These are phyloP conservation scores for Fagopyrum tataricum DNA, from an alignment of 148 eudicot species.

Conservation along the genomic window DNA sequence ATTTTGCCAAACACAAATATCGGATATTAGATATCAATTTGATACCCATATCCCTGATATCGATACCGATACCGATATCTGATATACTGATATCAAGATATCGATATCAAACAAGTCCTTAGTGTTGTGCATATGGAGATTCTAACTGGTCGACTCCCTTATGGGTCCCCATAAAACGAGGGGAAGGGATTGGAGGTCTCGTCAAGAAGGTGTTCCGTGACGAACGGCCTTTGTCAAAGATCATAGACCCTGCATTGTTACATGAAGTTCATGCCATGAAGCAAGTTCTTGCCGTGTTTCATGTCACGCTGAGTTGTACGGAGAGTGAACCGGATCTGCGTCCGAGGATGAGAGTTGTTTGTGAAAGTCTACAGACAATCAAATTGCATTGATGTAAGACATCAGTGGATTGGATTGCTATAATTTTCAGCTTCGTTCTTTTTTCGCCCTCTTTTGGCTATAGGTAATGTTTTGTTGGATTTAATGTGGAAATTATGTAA, in stretches of 20 bases:
- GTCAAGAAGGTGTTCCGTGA: constrained; percentile 72
- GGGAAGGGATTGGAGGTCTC: constrained; percentile 44
- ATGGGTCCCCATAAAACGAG: constrained; percentile 40
- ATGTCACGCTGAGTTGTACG: constrained; percentile 73
- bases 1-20: too few relatives aligned
- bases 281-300: constrained; percentile 80
- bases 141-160: constrained; percentile 55
- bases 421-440: neutral
- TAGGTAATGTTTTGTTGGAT: too few relatives aligned
- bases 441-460: neutral
- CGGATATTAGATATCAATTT: too few relatives aligned
- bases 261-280: constrained; percentile 80
- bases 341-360: constrained; percentile 78
- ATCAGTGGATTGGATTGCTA: neutral
- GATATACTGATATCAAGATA: too few relatives aligned
- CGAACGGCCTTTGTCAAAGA: constrained; percentile 72
- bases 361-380: constrained; percentile 62
- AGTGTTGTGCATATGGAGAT: constrained; percentile 84
- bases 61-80: too few relatives aligned
- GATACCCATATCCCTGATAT: too few relatives aligned
- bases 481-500: neutral
- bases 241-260: constrained; percentile 68
- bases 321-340: constrained; percentile 73
- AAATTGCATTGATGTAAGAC: constrained; percentile 29
- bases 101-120: too few relatives aligned